Percentiles rank a stretch among this genome's conserved stretches.
These are phyloP conservation scores for Pinus albicaulis DNA, from an alignment of 75 land plant genomes.

Conservation along the genomic window DNA sequence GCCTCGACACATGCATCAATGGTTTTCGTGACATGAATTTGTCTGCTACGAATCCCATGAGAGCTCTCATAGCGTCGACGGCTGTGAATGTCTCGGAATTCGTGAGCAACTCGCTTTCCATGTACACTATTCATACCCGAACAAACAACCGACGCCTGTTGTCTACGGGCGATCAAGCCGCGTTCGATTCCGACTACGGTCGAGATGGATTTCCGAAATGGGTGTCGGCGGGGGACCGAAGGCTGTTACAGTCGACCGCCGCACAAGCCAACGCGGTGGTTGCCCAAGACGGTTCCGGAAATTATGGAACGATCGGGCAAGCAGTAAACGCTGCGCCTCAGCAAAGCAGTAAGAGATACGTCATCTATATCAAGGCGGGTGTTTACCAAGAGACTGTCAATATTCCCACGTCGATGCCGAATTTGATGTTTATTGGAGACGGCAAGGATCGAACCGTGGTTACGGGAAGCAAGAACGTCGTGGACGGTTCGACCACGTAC, in stretches of 20 bases:
- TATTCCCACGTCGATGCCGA: conserved; percentile 24
- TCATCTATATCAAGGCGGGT: conserved; percentile 54
- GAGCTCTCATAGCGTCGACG: not conserved
- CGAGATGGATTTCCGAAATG: not conserved
- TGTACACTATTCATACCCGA: not conserved
- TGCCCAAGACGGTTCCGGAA: conserved; percentile 45
- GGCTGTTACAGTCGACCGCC: not conserved
- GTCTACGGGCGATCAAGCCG: not conserved
- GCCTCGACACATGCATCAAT: not conserved
- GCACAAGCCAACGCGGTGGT: conserved; percentile 20
- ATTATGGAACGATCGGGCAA: conserved; percentile 39
- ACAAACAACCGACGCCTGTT: not conserved
- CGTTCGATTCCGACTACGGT: not conserved
- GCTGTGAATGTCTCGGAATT: not conserved
- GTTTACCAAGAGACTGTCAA: conserved; percentile 42
- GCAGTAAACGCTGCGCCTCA: conserved; percentile 43
- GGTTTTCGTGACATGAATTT: not conserved
- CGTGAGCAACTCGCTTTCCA: not conserved
- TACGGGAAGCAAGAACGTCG: conserved; percentile 24
- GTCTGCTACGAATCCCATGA: not conserved
- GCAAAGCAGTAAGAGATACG: conserved; percentile 18
- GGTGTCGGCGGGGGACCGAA: not conserved
- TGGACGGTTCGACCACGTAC: conserved; percentile 25
- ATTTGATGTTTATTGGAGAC: conserved; percentile 52
- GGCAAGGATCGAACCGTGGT: conserved; percentile 47